Base-by-base conservation (phyloP, 164 flowering plant species). In the Berberis vulgaris region DNA sequence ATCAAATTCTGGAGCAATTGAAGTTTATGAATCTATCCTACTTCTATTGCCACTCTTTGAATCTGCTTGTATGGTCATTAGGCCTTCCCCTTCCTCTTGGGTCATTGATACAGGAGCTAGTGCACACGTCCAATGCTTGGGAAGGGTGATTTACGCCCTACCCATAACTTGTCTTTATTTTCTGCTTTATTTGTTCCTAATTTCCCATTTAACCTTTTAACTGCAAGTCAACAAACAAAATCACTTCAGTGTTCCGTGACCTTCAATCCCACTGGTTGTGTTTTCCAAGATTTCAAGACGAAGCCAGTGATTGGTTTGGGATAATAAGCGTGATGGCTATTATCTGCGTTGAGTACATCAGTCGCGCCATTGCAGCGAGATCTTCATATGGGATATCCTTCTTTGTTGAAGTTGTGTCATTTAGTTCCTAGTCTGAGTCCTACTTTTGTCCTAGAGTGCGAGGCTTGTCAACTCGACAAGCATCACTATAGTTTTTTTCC, bases 301-400 rank as follows among this genome's bases (percentile, higher is more conserved):
- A 56, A 56, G 59, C 26, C 3, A 42, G 59, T 56, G 59, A 11
- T 38, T 56, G 59, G 59, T 56, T 56, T 39, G 59, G 59, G 59
- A 40, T 40, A 13, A 26, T 56, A 42, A 56, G 43, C 38, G 8
- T 38, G 4, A 11, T 13, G 59, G 59, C 5, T 56, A 13, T 3
- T 56, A 56, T 40, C 13, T 47, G 50, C 50, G 2, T 47, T 47
- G 10, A 47, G 50, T 47, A 11, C 50, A 4, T 47, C 50, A 7
- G 50, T 47, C 9, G 7, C 50, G 7, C 50, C 44, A 2, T 1
- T 56, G 26, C 39, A 56, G 7, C 39, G 39, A 42, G 41, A 56
- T 13, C 39, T 7, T 40, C 38, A 9, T 40, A 7, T 40, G 39
- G 59, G 59, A 8, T 9, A 56, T 40, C 59, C 59, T 2, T 13